Conservation (phyloP, 352 stramenopile genomes). For the Pythium scleroteichum region DNA sequence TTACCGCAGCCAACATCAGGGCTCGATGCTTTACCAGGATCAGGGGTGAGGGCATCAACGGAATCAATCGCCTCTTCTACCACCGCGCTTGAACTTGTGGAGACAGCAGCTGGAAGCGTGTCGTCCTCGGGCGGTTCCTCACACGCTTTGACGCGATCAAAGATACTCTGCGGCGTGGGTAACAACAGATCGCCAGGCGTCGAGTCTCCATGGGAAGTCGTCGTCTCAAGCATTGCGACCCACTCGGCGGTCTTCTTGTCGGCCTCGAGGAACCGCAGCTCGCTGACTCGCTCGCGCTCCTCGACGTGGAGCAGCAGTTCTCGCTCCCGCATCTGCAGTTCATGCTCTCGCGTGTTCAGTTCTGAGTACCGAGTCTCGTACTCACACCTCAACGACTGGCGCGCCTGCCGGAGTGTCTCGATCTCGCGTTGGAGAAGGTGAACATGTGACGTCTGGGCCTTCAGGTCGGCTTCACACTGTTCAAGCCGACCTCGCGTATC, state of each 20-base stretch:
- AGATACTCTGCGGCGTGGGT: too few species aligned
- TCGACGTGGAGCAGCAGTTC: neutral
- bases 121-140: too few species aligned
- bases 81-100: too few species aligned
- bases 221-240: slow-evolving; percentile 12
- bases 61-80: too few species aligned
- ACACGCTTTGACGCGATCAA: too few species aligned
- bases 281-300: neutral
- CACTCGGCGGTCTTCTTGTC: neutral
- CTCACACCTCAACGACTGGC: neutral
- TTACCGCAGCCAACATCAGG: too few species aligned
- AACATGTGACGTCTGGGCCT: neutral
- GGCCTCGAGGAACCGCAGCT: neutral
- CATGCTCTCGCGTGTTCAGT: neutral
- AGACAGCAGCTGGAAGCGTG: too few species aligned
- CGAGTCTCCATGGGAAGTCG: neutral
- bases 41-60: too few species aligned
- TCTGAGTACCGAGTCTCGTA: slow-evolving; percentile 1
- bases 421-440: slow-evolving; percentile 6
- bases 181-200: neutral
- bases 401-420: neutral
- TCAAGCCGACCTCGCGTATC: slow-evolving; percentile 9
- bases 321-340: neutral
- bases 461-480: slow-evolving; percentile 10
- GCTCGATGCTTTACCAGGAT: too few species aligned